A percentile compares a stretch with the other conserved stretches of the same genome.
Evolutionary conservation across 108 stramenopile genomes (phyloP).

Genomic region (Cyclotella baltica): DNA sequence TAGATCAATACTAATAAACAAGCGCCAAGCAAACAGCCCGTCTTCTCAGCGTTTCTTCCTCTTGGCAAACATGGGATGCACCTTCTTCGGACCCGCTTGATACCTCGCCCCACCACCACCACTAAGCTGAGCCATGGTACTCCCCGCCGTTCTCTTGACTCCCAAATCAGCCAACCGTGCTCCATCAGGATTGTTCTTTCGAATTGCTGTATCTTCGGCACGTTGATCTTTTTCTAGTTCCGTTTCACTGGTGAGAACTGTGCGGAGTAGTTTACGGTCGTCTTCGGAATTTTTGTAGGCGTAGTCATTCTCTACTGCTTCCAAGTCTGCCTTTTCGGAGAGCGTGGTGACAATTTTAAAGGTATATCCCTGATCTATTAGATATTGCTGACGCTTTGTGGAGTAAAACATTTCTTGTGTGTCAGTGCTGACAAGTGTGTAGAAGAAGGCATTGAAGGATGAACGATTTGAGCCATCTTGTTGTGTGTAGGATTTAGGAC

Average conservation of each 20-base stretch:
- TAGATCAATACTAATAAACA: no score
- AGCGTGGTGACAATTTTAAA: constrained; percentile 98
- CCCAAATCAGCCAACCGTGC: constrained; percentile 81
- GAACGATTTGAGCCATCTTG: constrained; percentile 90
- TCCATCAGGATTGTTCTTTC: constrained; percentile 90
- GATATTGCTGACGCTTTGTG: constrained; percentile 97
- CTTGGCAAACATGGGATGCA: constrained; percentile 88
- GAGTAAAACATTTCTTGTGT: constrained; percentile 99
- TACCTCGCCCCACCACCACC: constrained; percentile 85
- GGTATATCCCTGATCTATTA: constrained; percentile 99
- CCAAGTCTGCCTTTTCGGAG: constrained; percentile 73
- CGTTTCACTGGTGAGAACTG: constrained; percentile 75
- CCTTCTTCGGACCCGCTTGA: constrained; percentile 59
- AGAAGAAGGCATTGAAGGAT: constrained; percentile 99
- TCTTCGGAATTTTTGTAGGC: constrained; percentile 80
- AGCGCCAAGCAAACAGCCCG: no score
- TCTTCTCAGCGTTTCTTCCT: constrained; percentile 51
- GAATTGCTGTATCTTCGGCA: constrained; percentile 87
- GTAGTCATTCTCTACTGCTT: constrained; percentile 72
- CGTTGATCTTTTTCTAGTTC: constrained; percentile 88
- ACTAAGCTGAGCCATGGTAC: constrained; percentile 78
- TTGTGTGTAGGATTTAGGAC: constrained; percentile 93
- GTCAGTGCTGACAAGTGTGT: constrained; percentile 97
- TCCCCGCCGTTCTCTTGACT: constrained; percentile 75
- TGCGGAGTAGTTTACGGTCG: constrained; percentile 74